Evolutionary conservation across 306 rosid genomes (phyloP), one percentile per base, ranked within the genome.

Genomic region (Cicer bijugum): DNA sequence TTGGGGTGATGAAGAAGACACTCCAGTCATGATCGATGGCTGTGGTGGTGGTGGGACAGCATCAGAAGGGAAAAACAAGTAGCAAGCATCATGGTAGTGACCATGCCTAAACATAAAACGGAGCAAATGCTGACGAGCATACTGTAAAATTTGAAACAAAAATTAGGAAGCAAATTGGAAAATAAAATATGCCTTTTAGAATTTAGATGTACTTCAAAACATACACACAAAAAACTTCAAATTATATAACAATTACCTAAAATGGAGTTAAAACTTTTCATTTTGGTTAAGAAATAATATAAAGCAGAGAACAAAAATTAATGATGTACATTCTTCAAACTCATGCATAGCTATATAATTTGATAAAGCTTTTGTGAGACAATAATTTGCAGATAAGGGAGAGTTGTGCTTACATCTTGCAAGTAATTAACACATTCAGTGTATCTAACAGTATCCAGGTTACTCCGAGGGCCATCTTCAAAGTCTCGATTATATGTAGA

Each of bases 401-500:
- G 39, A 52, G 12, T 58, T 80, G 59, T 80, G 56, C 87, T 85
- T 82, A 88, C 98, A 75, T 93, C 97, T 87, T 91, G 92, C 75
- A 93, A 82, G 85, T 93, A 93, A 83, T 83, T 86, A 51, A 93
- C 91, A 83, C 98, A 93, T 79, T 93, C 98, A 60, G 67, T 71
- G 77, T 88, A 91, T 68, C 98, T 90, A 62, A 40, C 69, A 68
- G 81, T 86, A 81, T 91, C 98, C 84, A 93, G 84, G 85, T 93
- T 93, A 85, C 97, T 93, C 78, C 94, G 90, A 38, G 98, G 98
- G 84, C 96, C 92, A 84, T 91, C 98, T 60, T 93, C 96, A 75
- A 86, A 89, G 67, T 79, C 88, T 71, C 87, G 87, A 78, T 83
- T 70, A 78, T 80, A 65, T 61, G 63, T 40, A 47, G 98, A 93